Evolutionary conservation across 805 yeast species (phyloP).

Genomic region (Saccharomyces eubayanus): DNA sequence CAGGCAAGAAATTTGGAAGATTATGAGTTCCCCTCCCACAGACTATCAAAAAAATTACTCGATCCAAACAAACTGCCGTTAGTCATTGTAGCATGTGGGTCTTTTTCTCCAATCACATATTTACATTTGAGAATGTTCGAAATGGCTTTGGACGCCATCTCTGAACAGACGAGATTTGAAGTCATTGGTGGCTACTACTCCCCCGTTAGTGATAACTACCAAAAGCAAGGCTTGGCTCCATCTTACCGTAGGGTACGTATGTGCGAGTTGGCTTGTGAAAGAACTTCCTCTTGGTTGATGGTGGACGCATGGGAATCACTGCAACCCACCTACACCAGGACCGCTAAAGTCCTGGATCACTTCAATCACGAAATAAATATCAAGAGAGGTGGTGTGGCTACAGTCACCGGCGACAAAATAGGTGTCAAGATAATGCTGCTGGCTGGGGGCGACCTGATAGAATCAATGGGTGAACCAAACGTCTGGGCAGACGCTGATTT

Average conservation of each 20-base stretch:
- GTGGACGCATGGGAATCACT: constrained; percentile 98
- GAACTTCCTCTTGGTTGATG: constrained; percentile 96
- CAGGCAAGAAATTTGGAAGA: constrained; percentile 66
- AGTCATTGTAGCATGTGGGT: constrained; percentile 95
- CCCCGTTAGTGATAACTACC: constrained; percentile 89
- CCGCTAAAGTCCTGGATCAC: constrained; percentile 92
- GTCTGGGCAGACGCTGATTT: constrained; percentile 97
- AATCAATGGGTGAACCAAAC: constrained; percentile 99
- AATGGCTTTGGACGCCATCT: constrained; percentile 91
- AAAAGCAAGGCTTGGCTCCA: constrained; percentile 86
- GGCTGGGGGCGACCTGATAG: constrained; percentile 97
- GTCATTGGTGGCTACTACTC: constrained; percentile 94
- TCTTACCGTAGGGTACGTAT: constrained; percentile 86
- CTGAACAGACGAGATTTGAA: constrained; percentile 88
- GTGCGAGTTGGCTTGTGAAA: constrained; percentile 97
- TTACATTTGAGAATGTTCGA: constrained; percentile 95
- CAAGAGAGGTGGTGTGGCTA: constrained; percentile 74
- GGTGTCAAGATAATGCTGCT: constrained; percentile 92
- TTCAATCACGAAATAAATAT: constrained; percentile 92
- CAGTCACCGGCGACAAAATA: constrained; percentile 49
- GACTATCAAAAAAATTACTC: constrained; percentile 59
- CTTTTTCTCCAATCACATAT: constrained; percentile 92
- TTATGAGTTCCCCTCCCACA: constrained; percentile 81
- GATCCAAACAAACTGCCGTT: constrained; percentile 79
- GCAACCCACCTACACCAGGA: constrained; percentile 83